Evolutionary conservation across 176 grass and related monocot species (phyloP), one percentile per base, ranked within the genome.

Genomic region (Eragrostis nindensis): DNA sequence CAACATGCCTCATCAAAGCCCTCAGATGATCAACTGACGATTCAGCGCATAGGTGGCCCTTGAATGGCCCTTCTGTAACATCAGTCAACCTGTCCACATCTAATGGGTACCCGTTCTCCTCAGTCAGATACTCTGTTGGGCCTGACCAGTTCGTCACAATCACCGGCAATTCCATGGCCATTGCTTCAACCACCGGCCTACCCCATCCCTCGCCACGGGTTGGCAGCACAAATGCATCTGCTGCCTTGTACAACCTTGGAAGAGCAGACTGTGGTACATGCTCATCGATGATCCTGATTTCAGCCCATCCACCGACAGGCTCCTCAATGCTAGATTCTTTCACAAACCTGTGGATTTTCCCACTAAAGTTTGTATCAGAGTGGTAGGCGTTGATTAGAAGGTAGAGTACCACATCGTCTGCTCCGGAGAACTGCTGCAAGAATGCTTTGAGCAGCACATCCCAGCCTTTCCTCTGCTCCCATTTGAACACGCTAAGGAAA

Each of bases 381-480:
- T 94, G 91, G 59, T 90, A 90, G 7, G 91, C 91, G 43, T 57
- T 94, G 39, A 75, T 73, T 26, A 94, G 73, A 15, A 94, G 74
- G 55, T 90, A 80, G 12, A 94, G 78, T 0, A 48, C 79, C 0
- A 90, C 91, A 38, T 82, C 82, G 44, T 94, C 91, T 21, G 88
- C 63, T 74, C 68, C 22, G 15, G 91, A 88, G 75, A 94, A 94
- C 57, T 93, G 88, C 72, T 94, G 85, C 50, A 88, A 36, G 38
- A 86, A 94, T 11, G 85, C 88, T 50, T 53, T 88, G 10, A 94
- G 79, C 75, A 94, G 85, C 75, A 90, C 85, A 66, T 94, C 91
- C 91, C 91, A 94, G 45, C 91, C 91, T 76, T 94, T 94, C 64
- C 91, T 76, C 22, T 88, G 70, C 75, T 94, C 91, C 91, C 91